These are phyloP conservation scores for Hymenoscyphus fraxineus DNA, from an alignment of 2,329 filamentous ascomycete genomes.

Conservation along the genomic window DNA sequence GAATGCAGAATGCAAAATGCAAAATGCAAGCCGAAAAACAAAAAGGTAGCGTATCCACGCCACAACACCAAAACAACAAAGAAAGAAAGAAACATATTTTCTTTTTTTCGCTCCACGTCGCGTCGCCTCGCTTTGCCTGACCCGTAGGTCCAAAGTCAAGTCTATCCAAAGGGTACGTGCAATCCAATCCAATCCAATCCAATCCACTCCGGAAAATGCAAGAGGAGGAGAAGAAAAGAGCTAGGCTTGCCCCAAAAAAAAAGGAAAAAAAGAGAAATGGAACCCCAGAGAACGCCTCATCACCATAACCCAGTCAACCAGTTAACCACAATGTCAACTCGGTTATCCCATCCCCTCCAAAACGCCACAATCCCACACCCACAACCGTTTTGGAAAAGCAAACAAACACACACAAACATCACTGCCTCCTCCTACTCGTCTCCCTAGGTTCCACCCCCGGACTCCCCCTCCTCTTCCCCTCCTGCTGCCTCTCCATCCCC, in stretches of 20 bases:
- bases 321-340: not conserved
- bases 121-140: too few species aligned
- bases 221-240: not conserved
- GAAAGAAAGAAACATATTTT: too few species aligned
- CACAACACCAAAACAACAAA: too few species aligned
- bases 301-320: not conserved
- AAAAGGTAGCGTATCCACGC: too few species aligned
- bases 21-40: too few species aligned
- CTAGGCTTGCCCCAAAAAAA: too few species aligned
- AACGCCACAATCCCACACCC: not conserved
- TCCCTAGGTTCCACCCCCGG: slow-evolving; percentile 45
- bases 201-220: not conserved
- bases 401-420: slow-evolving; percentile 7
- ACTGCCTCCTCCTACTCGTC: slow-evolving; percentile 43
- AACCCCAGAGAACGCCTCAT: not conserved
- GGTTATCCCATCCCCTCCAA: not conserved
- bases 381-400: too few species aligned
- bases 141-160: too few species aligned
- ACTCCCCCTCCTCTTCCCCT: slow-evolving; percentile 52
- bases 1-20: too few species aligned
- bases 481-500: slow-evolving; percentile 15
- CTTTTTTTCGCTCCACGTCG: too few species aligned
- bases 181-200: too few species aligned
- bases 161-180: too few species aligned
- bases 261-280: not conserved